These are phyloP conservation scores for Sindora glabra DNA, from an alignment of 306 rosid genomes.

Conservation along the genomic window DNA sequence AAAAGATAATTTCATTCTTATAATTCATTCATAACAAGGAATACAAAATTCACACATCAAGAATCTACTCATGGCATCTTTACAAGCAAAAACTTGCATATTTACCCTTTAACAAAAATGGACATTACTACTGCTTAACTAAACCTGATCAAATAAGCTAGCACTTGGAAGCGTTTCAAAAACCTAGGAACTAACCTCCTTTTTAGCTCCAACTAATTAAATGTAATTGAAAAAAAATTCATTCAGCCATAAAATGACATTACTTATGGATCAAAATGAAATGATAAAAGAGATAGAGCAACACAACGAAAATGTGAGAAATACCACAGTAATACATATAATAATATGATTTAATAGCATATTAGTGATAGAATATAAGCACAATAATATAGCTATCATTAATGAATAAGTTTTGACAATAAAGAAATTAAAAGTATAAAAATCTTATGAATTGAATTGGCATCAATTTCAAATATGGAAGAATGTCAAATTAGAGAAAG, in stretches of 20 bases:
- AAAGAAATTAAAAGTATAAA: neutral
- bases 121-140: conserved; percentile 3
- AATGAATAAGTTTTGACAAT: neutral
- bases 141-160: conserved; percentile 74
- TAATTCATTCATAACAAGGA: no score
- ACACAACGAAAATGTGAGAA: neutral
- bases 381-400: neutral
- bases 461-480: conserved; percentile 11
- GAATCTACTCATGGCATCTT: no score
- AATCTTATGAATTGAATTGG: neutral
- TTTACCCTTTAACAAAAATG: no score
- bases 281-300: conserved; percentile 19
- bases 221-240: conserved; percentile 58
- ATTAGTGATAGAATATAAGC: conserved; percentile 9
- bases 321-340: neutral
- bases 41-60: no score
- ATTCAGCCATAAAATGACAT: conserved; percentile 35
- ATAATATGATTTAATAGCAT: conserved; percentile 4
- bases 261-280: neutral
- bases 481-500: neutral
- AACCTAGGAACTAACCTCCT: conserved; percentile 96
- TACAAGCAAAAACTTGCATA: no score
- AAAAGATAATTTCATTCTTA: no score
- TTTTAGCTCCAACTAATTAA: conserved; percentile 96
- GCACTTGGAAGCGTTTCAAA: conserved; percentile 81